Base-by-base conservation (phyloP, 2,329 filamentous ascomycete species). In the Chrysosporium keratinophilum region DNA sequence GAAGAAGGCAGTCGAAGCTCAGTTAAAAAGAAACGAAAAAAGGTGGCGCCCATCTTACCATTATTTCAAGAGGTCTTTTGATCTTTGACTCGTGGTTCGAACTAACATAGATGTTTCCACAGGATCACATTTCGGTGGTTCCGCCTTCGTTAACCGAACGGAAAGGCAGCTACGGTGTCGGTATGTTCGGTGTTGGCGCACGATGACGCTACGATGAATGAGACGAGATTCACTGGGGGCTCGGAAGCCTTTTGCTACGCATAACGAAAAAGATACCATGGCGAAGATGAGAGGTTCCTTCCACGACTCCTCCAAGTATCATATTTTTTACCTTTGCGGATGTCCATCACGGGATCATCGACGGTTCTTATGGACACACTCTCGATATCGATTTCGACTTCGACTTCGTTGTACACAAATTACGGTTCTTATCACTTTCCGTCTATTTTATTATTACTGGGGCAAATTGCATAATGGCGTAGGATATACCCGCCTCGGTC, bases 1-100 rank as follows among this genome's bases (percentile, higher is more conserved):
- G 71, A 71, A 55, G 71, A 68, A 44, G 63, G 63, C 7, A 59
- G 63, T 28, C 61, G 69, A 54, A 61, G 65, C 43, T 55, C 55
- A 14, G 67, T 67, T 34, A 74, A 73, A 60, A 75, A 74, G 63
- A 74, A 72, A 63, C 69, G 73, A 57, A 74, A 74, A 66, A 75
- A 74, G 71, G 72, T 74, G 67, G 60, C 59, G 57, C 54, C 47
- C 47, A 39, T 48, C 54, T 49, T 54, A 50, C 9, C 7, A 5
- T 28, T n/a, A 31, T 15, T 34, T 15, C 14, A 4, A 28, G 11
- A 6, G 15, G 28, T 42, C 17, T 19, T 34, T 53, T 54, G 44
- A 41, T 9, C 33, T 12, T 10, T 37, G n/a, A 37, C 54, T 59
- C 45, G 54, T 31, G n/a, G 15, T 19, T 15, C 15, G n/a, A 33